Evolutionary conservation across 345 rosid species (phyloP).

Genomic region (Raphanus sativus): DNA sequence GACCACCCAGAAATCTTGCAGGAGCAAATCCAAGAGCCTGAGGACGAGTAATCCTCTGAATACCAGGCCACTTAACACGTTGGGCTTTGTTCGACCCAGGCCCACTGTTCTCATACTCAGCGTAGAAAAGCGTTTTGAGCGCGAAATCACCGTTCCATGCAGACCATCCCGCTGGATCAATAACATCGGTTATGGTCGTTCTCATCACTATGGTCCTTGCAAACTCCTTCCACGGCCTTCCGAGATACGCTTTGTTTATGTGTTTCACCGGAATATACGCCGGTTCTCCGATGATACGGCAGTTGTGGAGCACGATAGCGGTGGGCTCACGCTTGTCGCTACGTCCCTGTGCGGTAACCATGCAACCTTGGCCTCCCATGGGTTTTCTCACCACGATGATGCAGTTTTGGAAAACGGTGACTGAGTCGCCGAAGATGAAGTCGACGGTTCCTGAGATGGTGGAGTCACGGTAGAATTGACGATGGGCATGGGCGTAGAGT

Average conservation of each 20-base stretch:
- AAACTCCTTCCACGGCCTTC: conserved; percentile 65
- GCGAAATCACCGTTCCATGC: conserved; percentile 49
- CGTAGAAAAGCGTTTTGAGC: conserved; percentile 50
- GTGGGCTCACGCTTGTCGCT: not conserved
- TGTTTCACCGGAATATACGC: conserved; percentile 18
- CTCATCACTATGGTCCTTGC: conserved; percentile 60
- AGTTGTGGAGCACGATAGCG: conserved; percentile 22
- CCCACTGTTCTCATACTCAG: conserved; percentile 44
- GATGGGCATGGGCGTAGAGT: conserved; percentile 23
- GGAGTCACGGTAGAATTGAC: conserved; percentile 37
- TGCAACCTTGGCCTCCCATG: conserved; percentile 17
- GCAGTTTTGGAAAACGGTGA: conserved; percentile 22
- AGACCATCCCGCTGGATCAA: conserved; percentile 62
- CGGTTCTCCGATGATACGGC: conserved; percentile 29
- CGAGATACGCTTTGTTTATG: conserved; percentile 49
- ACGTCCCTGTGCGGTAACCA: conserved; percentile 33
- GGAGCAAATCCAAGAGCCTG: conserved; percentile 42
- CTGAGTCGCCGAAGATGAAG: conserved; percentile 37
- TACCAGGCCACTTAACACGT: conserved; percentile 29
- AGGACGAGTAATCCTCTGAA: conserved; percentile 34
- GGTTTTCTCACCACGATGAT: conserved; percentile 29
- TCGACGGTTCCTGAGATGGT: conserved; percentile 32
- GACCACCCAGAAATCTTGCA: conserved; percentile 39
- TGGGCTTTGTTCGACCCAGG: conserved; percentile 25
- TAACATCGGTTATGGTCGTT: conserved; percentile 44